Evolutionary conservation across 2,329 filamentous ascomycete species (phyloP).

Genomic region (Penicillium sp.): DNA sequence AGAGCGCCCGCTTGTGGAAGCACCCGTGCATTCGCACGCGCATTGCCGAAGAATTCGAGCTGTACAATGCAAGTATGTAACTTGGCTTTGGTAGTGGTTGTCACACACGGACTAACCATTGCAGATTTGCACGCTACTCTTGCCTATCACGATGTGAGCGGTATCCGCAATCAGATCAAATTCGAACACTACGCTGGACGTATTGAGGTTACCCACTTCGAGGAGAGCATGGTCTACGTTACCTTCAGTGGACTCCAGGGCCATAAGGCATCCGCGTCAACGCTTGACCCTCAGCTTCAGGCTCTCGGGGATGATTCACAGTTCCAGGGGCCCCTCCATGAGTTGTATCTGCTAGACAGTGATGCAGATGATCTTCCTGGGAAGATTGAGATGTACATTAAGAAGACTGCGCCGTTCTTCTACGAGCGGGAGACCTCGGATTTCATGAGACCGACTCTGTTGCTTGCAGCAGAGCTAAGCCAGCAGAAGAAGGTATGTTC

Average conservation of each 20-base stretch:
- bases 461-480: conserved; percentile 32
- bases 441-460: conserved; percentile 46
- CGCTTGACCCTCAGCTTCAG: conserved; percentile 36
- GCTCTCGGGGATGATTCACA: conserved; percentile 34
- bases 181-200: conserved; percentile 44
- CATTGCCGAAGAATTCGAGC: conserved; percentile 50
- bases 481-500: conserved; percentile 34
- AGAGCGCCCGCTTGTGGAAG: conserved; percentile 54
- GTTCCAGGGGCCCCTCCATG: conserved; percentile 30
- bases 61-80: conserved; percentile 46
- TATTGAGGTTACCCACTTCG: conserved; percentile 51
- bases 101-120: conserved; percentile 15
- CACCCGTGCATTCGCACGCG: conserved; percentile 51
- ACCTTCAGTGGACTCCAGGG: conserved; percentile 40
- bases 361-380: conserved; percentile 44
- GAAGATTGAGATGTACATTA: conserved; percentile 49
- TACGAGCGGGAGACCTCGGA: conserved; percentile 43
- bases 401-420: conserved; percentile 40
- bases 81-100: background rate
- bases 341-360: conserved; percentile 43
- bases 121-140: conserved; percentile 43
- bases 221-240: conserved; percentile 41
- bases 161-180: conserved; percentile 42
- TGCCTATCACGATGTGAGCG: conserved; percentile 44
- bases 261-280: conserved; percentile 30